A percentile compares a stretch with the other conserved stretches of the same genome.
Evolutionary conservation across 2,329 filamentous ascomycete genomes (phyloP).

Genomic region (Fusarium poae): DNA sequence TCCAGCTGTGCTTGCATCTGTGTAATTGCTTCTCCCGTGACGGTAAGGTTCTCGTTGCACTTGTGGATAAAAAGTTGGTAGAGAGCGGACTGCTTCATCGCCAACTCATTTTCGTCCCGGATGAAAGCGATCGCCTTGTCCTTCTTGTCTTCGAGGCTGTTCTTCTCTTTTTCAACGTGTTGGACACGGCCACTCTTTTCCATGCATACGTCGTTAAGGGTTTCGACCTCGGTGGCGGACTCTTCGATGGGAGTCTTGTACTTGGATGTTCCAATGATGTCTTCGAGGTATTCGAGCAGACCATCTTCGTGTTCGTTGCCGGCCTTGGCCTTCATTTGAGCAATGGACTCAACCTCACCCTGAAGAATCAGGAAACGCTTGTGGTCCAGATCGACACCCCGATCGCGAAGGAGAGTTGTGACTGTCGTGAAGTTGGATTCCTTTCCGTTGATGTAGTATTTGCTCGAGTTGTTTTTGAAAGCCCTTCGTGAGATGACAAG

Average conservation of each 20-base stretch:
- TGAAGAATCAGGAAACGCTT: conserved; percentile 98
- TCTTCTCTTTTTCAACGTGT: conserved; percentile 98
- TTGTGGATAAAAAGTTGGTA: conserved; percentile 94
- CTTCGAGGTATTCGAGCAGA: conserved; percentile 94
- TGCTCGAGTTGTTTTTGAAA: conserved; percentile 98
- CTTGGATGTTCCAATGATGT: conserved; percentile 98
- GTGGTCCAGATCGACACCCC: conserved; percentile 95
- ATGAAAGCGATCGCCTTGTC: conserved; percentile 91
- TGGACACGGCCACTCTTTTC: conserved; percentile 97
- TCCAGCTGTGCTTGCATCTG: conserved; percentile 91
- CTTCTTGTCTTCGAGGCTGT: conserved; percentile 93
- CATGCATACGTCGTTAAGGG: conserved; percentile 91
- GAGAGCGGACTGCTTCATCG: conserved; percentile 87
- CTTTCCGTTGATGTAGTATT: conserved; percentile 95
- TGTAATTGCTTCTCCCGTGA: conserved; percentile 89
- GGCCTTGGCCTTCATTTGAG: conserved; percentile 99
- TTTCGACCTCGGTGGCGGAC: conserved; percentile 88
- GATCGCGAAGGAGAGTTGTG: conserved; percentile 85
- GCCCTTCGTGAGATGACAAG: conserved; percentile 91
- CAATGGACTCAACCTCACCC: conserved; percentile 97
- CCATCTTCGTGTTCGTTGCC: conserved; percentile 96
- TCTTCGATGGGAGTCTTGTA: conserved; percentile 98
- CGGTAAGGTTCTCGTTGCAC: conserved; percentile 87
- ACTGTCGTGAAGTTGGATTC: conserved; percentile 93
- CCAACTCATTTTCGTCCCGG: conserved; percentile 92